Base-by-base conservation (phyloP, 441 rosid genomes). In the Syzygium malaccense region DNA sequence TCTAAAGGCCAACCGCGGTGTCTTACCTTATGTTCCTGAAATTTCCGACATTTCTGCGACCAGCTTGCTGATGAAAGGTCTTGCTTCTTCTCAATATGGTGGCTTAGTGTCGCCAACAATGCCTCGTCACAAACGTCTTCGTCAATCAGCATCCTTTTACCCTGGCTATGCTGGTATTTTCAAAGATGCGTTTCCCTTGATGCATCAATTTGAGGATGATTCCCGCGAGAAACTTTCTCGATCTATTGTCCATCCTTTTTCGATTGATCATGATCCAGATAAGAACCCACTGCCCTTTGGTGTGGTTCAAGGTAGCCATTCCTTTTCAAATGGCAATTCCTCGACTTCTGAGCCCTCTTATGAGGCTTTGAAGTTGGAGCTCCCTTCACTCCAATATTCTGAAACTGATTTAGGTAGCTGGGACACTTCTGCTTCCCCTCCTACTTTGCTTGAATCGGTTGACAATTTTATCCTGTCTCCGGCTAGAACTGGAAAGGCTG, bases 331-430 rank as follows among this genome's bases (percentile, higher is more conserved):
- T 95, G 98, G 97, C 96, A 90, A 92, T 92, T 93, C 94, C 96
- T 94, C 98, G 92, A 91, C 99, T 98, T 97, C 98, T 87, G 94
- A 92, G 95, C 95, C 98, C 91, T 62, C 71, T 41, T 89, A 92
- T 32, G 98, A 92, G 97, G 94, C 96, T 90, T 91, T 96, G 99
- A 97, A 97, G 99, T 93, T 94, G 96, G 99, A 98, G 99, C 99
- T 98, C 99, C 99, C 99, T 98, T 98, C 99, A 98, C 97, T 98
- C 99, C 99, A 98, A 98, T 95, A 94, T 96, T 87, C 96, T 89
- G 98, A 96, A 92, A 88, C 93, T 89, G 93, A 94, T 87, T 92
- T 95, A 88, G 94, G 95, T 90, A 93, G 95, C 93, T 95, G 98
- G 98, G 96, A 92, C 88, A 87, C 92, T 64, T 92, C 95, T 57